Evolutionary conservation across 2,329 filamentous ascomycete genomes (phyloP).

Genomic region (Dothideomycetes sp.): DNA sequence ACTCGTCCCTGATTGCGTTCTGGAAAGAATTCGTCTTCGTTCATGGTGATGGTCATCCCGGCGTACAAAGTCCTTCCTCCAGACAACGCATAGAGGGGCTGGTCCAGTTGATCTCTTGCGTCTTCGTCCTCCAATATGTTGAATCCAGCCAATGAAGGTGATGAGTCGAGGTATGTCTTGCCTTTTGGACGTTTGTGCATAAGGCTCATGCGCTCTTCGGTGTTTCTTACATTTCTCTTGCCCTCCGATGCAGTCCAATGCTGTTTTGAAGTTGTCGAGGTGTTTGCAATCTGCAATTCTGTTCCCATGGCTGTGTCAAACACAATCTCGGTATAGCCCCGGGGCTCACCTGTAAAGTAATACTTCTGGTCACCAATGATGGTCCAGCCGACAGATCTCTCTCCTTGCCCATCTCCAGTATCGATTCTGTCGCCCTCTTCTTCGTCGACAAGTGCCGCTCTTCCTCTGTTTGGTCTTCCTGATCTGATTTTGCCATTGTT

Average conservation of each 20-base stretch:
- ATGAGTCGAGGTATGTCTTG: constrained; percentile 6
- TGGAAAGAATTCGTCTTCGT: too few relatives aligned
- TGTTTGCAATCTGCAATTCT: background rate
- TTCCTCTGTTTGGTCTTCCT: constrained; percentile 30
- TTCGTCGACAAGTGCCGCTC: constrained; percentile 22
- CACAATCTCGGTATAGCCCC: constrained; percentile 3
- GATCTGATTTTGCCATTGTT: constrained; percentile 24
- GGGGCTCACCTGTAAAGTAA: constrained; percentile 21
- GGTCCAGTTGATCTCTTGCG: background rate
- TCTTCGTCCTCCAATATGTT: background rate
- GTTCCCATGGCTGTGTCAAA: background rate
- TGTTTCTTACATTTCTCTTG: background rate
- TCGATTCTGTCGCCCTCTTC: constrained; percentile 16
- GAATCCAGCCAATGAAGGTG: constrained; percentile 3
- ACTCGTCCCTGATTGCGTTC: too few relatives aligned
- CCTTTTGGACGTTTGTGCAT: constrained; percentile 2
- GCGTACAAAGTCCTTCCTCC: background rate
- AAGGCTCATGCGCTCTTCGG: background rate
- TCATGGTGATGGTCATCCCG: background rate
- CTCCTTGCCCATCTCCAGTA: constrained; percentile 15
- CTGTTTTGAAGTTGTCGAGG: background rate
- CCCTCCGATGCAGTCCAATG: background rate
- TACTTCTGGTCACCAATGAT: constrained; percentile 17
- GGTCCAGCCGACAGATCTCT: constrained; percentile 16
- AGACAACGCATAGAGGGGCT: background rate